Base-by-base conservation (phyloP, 106 monocot genomes). In the Acorus calamus region DNA sequence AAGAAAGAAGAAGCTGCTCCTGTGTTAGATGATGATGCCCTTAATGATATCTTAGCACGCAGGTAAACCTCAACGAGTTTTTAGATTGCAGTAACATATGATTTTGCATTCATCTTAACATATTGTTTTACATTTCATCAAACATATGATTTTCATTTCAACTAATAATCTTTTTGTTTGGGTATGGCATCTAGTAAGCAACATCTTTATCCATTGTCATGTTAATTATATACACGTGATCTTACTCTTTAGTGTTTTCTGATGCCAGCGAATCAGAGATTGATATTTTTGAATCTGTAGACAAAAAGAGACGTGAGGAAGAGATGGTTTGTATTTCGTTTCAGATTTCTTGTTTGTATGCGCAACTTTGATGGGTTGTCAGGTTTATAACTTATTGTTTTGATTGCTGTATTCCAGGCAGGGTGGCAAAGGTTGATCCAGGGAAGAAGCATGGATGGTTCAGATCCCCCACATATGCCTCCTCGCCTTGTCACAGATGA, bases 21-120 rank as follows among this genome's bases (percentile, higher is more conserved):
- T 79, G 98, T 99, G 53, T 81, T 99, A 70, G 92, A 83, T 72
- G 92, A 99, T 81, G 98, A 99, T 81, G 78, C 98, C 73, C 92
- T 99, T 42, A 99, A 99, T 73, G 76, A 92, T 71, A 69, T 99
- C 50, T 65, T 99, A 57, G 98, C 98, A 43, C 92, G 98, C 46
- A 92, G 98, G 98, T 80, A 73, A 60, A 14, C 8, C 8, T 55
- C 14, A 52, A 2, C 28, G 6, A 42, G 43, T 57, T 42, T 59
- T 49, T 59, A 43, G 28, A 28, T 28, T 28, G 28, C 28, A 28
- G 28, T 1, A 28, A 0, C 28, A 28, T 28, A 28, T 28, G 28
- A 28, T 28, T 28, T 28, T 28, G 28, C 28, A 28, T 28, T 28
- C 1, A 1, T 28, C 28, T 28, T 28, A 28, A 28, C 28, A 0